These are phyloP conservation scores for Erythrobasidium hasegawianum DNA, from an alignment of 1,284 basidiomycete species.

Conservation along the genomic window DNA sequence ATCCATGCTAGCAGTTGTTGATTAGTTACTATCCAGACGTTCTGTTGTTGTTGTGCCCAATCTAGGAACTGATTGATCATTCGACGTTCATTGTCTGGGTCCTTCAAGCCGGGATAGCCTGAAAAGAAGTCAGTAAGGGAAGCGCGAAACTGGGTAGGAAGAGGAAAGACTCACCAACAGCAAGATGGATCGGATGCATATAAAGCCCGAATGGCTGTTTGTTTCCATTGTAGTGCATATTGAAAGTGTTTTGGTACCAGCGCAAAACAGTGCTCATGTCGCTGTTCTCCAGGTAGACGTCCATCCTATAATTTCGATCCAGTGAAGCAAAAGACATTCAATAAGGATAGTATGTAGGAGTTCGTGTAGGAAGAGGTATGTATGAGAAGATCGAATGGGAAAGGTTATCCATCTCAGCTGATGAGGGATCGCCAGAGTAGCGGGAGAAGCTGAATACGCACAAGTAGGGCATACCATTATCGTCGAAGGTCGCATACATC, in stretches of 20 bases:
- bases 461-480: slow-evolving; percentile 44
- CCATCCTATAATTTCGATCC: too few relatives aligned
- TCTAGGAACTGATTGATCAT: slow-evolving; percentile 77
- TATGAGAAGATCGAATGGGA: too few relatives aligned
- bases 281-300: slow-evolving; percentile 65
- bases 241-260: slow-evolving; percentile 73
- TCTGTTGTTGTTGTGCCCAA: slow-evolving; percentile 69
- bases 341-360: too few relatives aligned
- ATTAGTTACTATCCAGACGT: slow-evolving; percentile 52
- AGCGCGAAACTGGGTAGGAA: slow-evolving; percentile 14
- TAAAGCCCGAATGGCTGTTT: slow-evolving; percentile 76
- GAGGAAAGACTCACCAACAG: slow-evolving; percentile 52
- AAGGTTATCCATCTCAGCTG: too few relatives aligned
- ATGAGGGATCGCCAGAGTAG: too few relatives aligned
- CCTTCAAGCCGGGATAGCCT: slow-evolving; percentile 59
- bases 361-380: too few relatives aligned
- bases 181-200: slow-evolving; percentile 74
- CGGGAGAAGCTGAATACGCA: too few relatives aligned
- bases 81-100: slow-evolving; percentile 57
- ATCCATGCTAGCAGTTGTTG: slow-evolving; percentile 69
- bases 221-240: slow-evolving; percentile 57
- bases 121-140: slow-evolving; percentile 47
- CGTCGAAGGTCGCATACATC: slow-evolving; percentile 72
- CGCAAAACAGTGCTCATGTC: slow-evolving; percentile 59
- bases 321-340: too few relatives aligned